These are phyloP conservation scores for Rhododendron williamsianum DNA, from an alignment of 148 eudicot genomes.

Conservation along the genomic window DNA sequence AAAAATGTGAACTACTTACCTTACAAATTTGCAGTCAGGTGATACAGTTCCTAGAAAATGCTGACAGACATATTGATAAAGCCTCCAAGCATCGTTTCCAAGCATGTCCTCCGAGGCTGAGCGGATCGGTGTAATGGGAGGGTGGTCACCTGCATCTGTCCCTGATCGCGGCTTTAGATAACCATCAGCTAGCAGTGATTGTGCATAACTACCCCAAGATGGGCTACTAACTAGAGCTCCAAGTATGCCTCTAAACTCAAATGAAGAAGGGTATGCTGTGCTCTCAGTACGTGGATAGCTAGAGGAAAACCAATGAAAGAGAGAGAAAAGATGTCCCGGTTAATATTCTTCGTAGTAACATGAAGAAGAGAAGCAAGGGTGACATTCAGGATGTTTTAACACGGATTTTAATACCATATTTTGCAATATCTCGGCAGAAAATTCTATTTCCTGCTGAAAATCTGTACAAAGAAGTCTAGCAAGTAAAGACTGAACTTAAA, in stretches of 20 bases:
- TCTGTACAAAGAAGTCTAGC: not conserved
- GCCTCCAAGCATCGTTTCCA: conserved; percentile 81
- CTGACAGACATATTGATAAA: conserved; percentile 89
- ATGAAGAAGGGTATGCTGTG: conserved; percentile 90
- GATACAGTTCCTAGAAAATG: conserved; percentile 80
- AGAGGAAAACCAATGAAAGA: conserved; percentile 16
- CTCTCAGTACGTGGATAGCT: conserved; percentile 98
- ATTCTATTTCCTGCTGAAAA: not conserved
- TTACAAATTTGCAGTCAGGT: conserved; percentile 77
- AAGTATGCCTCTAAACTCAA: conserved; percentile 74
- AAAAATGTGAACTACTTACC: conserved; percentile 30
- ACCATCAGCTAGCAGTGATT: conserved; percentile 50
- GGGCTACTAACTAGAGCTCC: conserved; percentile 51
- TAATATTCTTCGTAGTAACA: not conserved
- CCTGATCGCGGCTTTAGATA: conserved; percentile 72
- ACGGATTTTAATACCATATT: not conserved
- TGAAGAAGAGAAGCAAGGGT: not conserved
- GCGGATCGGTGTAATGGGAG: conserved; percentile 92
- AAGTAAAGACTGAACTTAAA: not conserved
- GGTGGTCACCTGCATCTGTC: conserved; percentile 91
- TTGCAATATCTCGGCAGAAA: not conserved
- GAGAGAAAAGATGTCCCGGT: not conserved
- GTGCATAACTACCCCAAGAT: conserved; percentile 59
- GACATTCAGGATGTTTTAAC: not conserved
- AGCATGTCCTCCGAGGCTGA: conserved; percentile 78